These are phyloP conservation scores for Lyophyllum shimeji DNA, from an alignment of 768 basidiomycete species.

Conservation along the genomic window DNA sequence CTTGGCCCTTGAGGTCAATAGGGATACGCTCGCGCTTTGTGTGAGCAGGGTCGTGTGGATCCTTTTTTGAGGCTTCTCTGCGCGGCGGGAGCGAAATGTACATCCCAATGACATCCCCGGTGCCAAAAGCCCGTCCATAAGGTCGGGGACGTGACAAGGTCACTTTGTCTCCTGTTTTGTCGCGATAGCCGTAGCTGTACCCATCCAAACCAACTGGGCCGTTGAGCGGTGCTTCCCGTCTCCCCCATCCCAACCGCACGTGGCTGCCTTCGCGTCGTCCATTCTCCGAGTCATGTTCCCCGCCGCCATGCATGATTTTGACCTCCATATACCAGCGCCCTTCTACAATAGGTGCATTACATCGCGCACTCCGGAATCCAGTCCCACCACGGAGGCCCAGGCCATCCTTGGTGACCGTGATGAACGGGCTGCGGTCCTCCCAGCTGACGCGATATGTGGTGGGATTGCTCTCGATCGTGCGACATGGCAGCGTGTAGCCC, in stretches of 20 bases:
- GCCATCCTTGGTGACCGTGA: slow-evolving; percentile 79
- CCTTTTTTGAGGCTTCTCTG: slow-evolving; percentile 54
- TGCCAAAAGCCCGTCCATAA: slow-evolving; percentile 71
- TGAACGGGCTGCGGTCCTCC: slow-evolving; percentile 86
- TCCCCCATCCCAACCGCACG: slow-evolving; percentile 88
- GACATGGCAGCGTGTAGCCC: slow-evolving; percentile 60
- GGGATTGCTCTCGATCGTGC: slow-evolving; percentile 81
- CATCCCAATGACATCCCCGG: slow-evolving; percentile 92
- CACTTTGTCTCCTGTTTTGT: slow-evolving; percentile 91
- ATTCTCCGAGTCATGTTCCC: slow-evolving; percentile 50
- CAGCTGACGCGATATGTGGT: slow-evolving; percentile 73
- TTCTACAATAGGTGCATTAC: slow-evolving; percentile 85
- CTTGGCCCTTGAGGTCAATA: slow-evolving; percentile 95
- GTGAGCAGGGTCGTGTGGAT: slow-evolving; percentile 78
- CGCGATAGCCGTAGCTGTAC: slow-evolving; percentile 89
- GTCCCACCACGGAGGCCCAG: slow-evolving; percentile 75
- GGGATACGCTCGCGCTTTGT: slow-evolving; percentile 88
- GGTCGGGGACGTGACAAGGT: slow-evolving; percentile 77
- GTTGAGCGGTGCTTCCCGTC: slow-evolving; percentile 92
- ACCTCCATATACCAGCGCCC: slow-evolving; percentile 97
- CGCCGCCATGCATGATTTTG: slow-evolving; percentile 72
- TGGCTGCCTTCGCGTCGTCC: slow-evolving; percentile 68
- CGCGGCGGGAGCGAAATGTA: slow-evolving; percentile 84
- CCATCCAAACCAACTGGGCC: slow-evolving; percentile 92
- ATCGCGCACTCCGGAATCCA: slow-evolving; percentile 88